Evolutionary conservation across 1,284 basidiomycete genomes (phyloP).

Genomic region (Trametes hirsuta): DNA sequence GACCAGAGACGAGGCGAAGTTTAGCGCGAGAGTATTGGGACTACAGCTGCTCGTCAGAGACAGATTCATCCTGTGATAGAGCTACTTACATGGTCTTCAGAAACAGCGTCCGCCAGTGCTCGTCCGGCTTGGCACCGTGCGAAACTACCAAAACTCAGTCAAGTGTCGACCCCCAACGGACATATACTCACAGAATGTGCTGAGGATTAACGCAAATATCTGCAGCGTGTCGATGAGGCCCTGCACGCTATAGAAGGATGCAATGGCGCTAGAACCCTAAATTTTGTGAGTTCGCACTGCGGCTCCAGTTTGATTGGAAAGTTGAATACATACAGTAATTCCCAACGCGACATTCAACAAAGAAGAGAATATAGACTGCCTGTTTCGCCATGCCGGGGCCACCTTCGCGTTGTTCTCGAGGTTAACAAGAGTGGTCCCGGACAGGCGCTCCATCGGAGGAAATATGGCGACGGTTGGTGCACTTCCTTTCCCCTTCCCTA

Average conservation of each 20-base stretch:
- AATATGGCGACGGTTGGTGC: conserved; percentile 47
- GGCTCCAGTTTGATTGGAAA: background rate
- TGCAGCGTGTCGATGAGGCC: conserved; percentile 70
- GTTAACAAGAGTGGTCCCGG: conserved; percentile 55
- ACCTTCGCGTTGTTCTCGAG: conserved; percentile 56
- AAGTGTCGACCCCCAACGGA: background rate
- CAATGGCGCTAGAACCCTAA: conserved; percentile 69
- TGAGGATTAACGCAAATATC: conserved; percentile 69
- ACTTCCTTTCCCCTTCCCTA: conserved; percentile 33
- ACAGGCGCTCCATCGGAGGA: conserved; percentile 61
- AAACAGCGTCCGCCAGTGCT: conserved; percentile 59
- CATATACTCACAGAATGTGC: conserved; percentile 54
- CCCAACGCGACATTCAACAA: conserved; percentile 48
- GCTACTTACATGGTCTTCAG: conserved; percentile 65
- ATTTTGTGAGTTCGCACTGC: background rate
- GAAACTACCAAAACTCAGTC: conserved; percentile 41
- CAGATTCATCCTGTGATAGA: conserved; percentile 1
- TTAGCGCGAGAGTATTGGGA: conserved; percentile 71
- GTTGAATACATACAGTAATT: conserved; percentile 48
- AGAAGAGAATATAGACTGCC: conserved; percentile 52
- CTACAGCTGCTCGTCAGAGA: conserved; percentile 39
- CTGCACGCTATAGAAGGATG: conserved; percentile 69
- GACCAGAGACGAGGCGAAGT: conserved; percentile 58
- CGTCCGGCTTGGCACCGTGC: conserved; percentile 40
- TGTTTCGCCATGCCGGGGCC: conserved; percentile 56